Conservation (phyloP, 345 rosid species). For the Arabis hirsuta region DNA sequence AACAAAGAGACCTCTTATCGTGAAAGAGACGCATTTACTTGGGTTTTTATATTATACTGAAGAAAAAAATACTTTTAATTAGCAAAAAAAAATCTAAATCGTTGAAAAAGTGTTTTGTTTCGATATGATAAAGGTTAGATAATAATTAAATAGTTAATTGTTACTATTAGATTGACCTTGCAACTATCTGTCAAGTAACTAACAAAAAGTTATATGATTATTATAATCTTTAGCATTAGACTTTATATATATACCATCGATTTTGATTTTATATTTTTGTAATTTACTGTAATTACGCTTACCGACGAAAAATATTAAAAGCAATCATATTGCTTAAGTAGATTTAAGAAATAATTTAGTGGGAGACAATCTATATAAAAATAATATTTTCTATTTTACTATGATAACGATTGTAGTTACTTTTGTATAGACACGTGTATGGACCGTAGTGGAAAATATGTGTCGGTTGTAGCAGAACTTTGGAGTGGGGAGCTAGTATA, state of each 20-base stretch:
- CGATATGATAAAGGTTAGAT: conserved; percentile 23
- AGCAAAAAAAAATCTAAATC: neutral
- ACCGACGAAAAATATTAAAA: neutral
- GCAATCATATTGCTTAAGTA: neutral
- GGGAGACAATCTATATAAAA: neutral
- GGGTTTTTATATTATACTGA: neutral
- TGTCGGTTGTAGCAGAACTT: conserved; percentile 39
- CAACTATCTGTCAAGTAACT: conserved; percentile 15
- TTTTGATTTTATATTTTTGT: neutral
- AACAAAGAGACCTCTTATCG: conserved; percentile 28
- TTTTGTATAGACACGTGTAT: conserved; percentile 33
- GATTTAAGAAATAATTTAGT: neutral
- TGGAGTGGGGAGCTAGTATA: neutral
- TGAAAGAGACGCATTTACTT: conserved; percentile 33
- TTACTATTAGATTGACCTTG: conserved; percentile 13
- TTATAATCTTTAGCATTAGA: neutral
- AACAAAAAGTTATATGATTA: neutral
- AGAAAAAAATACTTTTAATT: neutral
- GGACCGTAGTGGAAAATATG: conserved; percentile 26
- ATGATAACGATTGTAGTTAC: conserved; percentile 8
- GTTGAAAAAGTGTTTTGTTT: conserved; percentile 16
- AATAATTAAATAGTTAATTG: neutral
- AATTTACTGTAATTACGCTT: conserved; percentile 6
- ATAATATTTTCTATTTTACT: conserved; percentile 1
- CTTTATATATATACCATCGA: neutral